A percentile compares a stretch with the other conserved stretches of the same genome.
Evolutionary conservation across 192 early-diverging fungal genomes (phyloP).

Genomic region (Haplosporangium gracile): DNA sequence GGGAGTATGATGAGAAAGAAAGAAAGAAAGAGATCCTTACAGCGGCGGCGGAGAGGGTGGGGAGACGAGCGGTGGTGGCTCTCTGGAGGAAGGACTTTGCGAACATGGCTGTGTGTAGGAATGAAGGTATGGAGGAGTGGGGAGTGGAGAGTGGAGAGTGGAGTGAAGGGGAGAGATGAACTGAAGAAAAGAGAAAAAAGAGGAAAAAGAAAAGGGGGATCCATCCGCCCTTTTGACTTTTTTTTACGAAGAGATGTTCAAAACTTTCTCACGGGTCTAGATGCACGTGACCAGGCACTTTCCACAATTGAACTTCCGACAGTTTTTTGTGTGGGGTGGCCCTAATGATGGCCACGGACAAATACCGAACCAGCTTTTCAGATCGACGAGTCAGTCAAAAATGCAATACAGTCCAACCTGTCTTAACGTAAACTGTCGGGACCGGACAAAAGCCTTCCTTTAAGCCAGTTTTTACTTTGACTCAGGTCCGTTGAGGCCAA

Average conservation of each 20-base stretch:
- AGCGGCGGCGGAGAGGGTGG: conserved; percentile 45
- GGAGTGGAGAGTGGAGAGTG: conserved; percentile 5
- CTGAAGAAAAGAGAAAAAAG: conserved; percentile 12
- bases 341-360: not conserved
- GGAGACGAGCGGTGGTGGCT: conserved; percentile 37
- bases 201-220: not conserved
- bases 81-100: conserved; percentile 56
- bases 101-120: conserved; percentile 23
- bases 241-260: not conserved
- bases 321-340: not conserved
- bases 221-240: not conserved
- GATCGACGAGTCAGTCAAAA: not conserved
- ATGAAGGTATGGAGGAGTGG: not conserved
- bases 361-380: not conserved
- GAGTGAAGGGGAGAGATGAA: not conserved
- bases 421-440: too few species aligned
- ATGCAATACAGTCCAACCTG: too few species aligned
- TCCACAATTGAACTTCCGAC: not conserved
- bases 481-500: too few species aligned
- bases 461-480: too few species aligned
- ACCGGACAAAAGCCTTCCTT: too few species aligned
- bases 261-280: conserved; percentile 18
- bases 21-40: conserved; percentile 13
- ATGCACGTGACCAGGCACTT: not conserved
- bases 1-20: not conserved